phyloP scores from a whole-genome alignment of 192 early-diverging fungal species.

The Backusella sp. region DNA sequence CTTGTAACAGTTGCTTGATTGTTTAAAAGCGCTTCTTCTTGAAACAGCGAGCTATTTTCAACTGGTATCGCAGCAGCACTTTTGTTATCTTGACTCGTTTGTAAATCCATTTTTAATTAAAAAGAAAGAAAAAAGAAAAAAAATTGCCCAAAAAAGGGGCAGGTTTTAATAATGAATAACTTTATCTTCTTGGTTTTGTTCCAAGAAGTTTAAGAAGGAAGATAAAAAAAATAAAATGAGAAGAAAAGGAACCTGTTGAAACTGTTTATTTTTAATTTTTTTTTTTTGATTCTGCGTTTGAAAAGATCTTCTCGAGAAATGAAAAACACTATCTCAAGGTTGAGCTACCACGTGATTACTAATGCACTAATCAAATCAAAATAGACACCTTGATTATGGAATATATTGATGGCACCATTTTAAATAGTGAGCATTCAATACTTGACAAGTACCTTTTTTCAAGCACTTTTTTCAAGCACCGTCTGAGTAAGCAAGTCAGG shows the following conservation, averaged over 20 bases:
- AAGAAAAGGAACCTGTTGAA: constrained; percentile 4
- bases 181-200: background rate
- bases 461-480: too few species aligned
- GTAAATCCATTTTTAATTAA: background rate
- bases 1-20: background rate
- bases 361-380: too few species aligned
- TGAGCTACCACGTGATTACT: too few species aligned
- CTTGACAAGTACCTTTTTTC: too few species aligned
- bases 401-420: too few species aligned
- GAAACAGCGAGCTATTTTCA: background rate
- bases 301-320: background rate
- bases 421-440: too few species aligned
- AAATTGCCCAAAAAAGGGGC: background rate
- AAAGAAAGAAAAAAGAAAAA: background rate
- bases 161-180: background rate
- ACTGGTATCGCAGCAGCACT: background rate
- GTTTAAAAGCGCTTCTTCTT: background rate
- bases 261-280: background rate
- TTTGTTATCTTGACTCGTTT: background rate
- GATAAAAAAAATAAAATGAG: background rate
- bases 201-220: background rate
- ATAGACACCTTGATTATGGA: too few species aligned
- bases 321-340: background rate
- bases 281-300: background rate
- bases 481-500: too few species aligned